Base-by-base conservation (phyloP, 495 filamentous ascomycete species). In the Bryoglossum gracile region DNA sequence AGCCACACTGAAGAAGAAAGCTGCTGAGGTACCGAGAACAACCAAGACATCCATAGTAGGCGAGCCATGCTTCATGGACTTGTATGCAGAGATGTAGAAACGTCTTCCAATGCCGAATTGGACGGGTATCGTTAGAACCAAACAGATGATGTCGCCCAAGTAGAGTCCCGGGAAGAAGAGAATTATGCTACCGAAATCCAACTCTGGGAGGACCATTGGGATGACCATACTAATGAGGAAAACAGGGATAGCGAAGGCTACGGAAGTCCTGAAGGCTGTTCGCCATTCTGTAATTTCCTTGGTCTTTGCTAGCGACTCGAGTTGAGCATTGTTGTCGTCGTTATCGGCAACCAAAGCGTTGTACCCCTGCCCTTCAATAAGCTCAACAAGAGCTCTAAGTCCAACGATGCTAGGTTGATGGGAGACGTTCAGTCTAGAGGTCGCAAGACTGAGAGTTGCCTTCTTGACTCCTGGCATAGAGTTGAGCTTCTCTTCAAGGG, bases 1-100 rank as follows among this genome's bases (percentile, higher is more conserved):
- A 34, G 85, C 80, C 53, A 87, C 67, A 62, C 91, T 96, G 68
- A 96, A 99, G 65, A 97, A 95, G 72, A 96, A 98, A 2, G 92
- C 92, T n/a, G 90, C 84, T 0, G 89, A 95, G 14, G 94, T 99
- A 9, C 92, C 92, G 3, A 97, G 65, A 41, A 94, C 86, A 30
- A 99, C 89, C 3, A 99, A 73, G 1, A 99, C 91, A 59, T 99
- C 92, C 92, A 99, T 99, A 1, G 92, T 97, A 1, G 92, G 90
- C 2, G 87, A 84, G 8, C 82, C 75, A 62, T 99, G 94, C 57
- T 82, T 84, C 40, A 99, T 62, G 1, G 88, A 94, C 59, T 89
- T 94, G 62, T 73, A 96, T n/a, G 89, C 90, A 14, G 85, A 87
- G 30, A 83, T 59, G 62, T 97, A 99, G 59, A 97, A 99, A 0